Percentiles rank a stretch among this genome's conserved stretches.
Conservation (phyloP, 768 basidiomycete species). For the Macrolepiota albuminosa region DNA sequence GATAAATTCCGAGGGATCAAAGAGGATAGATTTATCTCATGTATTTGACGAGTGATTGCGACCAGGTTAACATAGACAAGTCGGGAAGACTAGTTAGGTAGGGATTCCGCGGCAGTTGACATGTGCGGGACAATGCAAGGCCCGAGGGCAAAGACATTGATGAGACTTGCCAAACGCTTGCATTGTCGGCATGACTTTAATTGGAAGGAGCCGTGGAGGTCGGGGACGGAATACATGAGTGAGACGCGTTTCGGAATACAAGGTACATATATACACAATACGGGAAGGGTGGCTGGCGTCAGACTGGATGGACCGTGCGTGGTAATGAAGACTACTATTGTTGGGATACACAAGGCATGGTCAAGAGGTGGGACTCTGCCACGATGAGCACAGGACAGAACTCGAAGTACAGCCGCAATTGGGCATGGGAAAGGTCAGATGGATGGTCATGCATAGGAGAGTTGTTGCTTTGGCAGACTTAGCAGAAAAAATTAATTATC, state of each 20-base stretch:
- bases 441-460: not conserved
- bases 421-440: conserved; percentile 7
- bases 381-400: not conserved
- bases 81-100: not conserved
- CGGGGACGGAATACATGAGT: conserved; percentile 2
- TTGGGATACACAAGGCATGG: not conserved
- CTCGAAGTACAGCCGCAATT: conserved; percentile 9
- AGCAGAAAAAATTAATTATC: conserved; percentile 9
- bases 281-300: conserved; percentile 8
- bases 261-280: conserved; percentile 2
- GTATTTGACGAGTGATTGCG: not conserved
- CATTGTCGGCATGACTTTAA: conserved; percentile 7
- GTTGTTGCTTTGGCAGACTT: not conserved
- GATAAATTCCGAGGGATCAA: not conserved
- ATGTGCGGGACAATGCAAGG: not conserved
- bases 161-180: conserved; percentile 4
- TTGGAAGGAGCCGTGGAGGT: conserved; percentile 10
- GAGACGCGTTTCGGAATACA: conserved; percentile 14
- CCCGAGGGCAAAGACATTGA: conserved; percentile 4
- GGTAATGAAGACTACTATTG: not conserved
- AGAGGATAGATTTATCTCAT: not conserved
- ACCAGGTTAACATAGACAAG: not conserved
- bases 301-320: conserved; percentile 12
- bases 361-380: not conserved
- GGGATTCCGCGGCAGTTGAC: not conserved